A percentile compares a stretch with the other conserved stretches of the same genome.
Evolutionary conservation across 2,329 filamentous ascomycete genomes (phyloP).

Genomic region (Teratosphaeria gauchensis): DNA sequence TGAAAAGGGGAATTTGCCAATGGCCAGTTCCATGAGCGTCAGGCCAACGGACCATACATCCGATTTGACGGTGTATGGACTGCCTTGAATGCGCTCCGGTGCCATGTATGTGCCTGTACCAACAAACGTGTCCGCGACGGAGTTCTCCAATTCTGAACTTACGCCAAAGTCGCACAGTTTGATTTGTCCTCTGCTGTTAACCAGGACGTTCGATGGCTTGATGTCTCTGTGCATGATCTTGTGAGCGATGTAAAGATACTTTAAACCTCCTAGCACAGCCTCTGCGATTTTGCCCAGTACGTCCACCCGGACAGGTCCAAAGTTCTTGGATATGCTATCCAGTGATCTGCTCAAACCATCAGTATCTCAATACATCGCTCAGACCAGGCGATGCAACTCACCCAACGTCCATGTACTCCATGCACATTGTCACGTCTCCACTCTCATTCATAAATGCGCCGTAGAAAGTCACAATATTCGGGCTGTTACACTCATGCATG

Average conservation of each 20-base stretch:
- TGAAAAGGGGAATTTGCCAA: constrained; percentile 92
- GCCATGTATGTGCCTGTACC: constrained; percentile 99
- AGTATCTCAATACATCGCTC: background rate
- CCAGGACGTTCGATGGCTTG: constrained; percentile 94
- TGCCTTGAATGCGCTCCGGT: constrained; percentile 92
- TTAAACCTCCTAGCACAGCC: constrained; percentile 83
- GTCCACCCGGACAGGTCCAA: constrained; percentile 90
- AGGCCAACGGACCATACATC: constrained; percentile 98
- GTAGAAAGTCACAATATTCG: constrained; percentile 96
- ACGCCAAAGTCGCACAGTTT: constrained; percentile 98
- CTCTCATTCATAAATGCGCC: constrained; percentile 94
- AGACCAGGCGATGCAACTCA: constrained; percentile 29
- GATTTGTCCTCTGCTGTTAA: constrained; percentile 89
- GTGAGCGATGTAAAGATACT: constrained; percentile 89
- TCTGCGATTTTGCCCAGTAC: constrained; percentile 97
- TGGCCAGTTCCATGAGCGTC: constrained; percentile 91
- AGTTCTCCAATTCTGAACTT: constrained; percentile 96
- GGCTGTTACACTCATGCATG: constrained; percentile 95
- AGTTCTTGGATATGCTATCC: constrained; percentile 86
- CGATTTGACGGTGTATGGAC: constrained; percentile 94
- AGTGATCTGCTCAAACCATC: constrained; percentile 55
- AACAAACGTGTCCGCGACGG: constrained; percentile 95
- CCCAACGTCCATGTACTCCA: constrained; percentile 99
- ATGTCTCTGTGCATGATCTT: constrained; percentile 99
- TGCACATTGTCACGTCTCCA: constrained; percentile 98